phyloP scores from a whole-genome alignment of 208 protist species.

The Entamoeba dispar region DNA sequence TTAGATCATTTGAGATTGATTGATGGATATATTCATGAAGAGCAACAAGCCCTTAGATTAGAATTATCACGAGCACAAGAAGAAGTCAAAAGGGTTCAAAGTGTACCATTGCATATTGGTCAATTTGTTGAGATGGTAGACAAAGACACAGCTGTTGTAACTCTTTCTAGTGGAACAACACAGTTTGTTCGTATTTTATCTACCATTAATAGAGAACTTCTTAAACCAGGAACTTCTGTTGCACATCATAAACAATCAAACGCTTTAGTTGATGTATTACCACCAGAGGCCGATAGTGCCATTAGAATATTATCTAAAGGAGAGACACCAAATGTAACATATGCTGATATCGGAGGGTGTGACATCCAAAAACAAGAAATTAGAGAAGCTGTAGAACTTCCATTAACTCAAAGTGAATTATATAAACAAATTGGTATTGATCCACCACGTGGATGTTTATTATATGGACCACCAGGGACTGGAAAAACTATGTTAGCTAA shows the following conservation, averaged over 20 bases:
- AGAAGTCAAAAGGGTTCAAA: slow-evolving; percentile 36
- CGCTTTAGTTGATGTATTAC: slow-evolving; percentile 77
- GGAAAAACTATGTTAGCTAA: slow-evolving; percentile 29
- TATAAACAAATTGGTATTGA: slow-evolving; percentile 97
- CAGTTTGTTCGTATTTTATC: slow-evolving; percentile 30
- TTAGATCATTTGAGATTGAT: slow-evolving; percentile 60
- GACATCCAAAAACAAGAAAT: slow-evolving; percentile 99
- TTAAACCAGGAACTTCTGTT: slow-evolving; percentile 94
- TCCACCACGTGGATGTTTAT: slow-evolving; percentile 88
- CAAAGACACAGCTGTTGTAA: slow-evolving; percentile 63
- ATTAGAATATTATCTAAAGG: slow-evolving; percentile 68
- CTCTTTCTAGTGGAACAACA: background rate
- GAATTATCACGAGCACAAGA: slow-evolving; percentile 65
- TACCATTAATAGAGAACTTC: slow-evolving; percentile 51
- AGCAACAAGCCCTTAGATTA: slow-evolving; percentile 57
- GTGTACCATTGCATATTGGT: slow-evolving; percentile 89
- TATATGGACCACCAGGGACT: slow-evolving; percentile 56
- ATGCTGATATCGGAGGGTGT: slow-evolving; percentile 84
- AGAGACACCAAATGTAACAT: slow-evolving; percentile 66
- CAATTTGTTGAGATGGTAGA: slow-evolving; percentile 98
- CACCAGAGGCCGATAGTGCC: slow-evolving; percentile 77
- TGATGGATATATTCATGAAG: slow-evolving; percentile 64
- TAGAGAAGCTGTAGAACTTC: slow-evolving; percentile 95
- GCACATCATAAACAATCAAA: slow-evolving; percentile 88
- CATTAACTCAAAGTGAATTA: slow-evolving; percentile 87